Percentiles rank a stretch among this genome's conserved stretches.
phyloP scores from a whole-genome alignment of 2,329 filamentous ascomycete genomes.

The Capronia americana region DNA sequence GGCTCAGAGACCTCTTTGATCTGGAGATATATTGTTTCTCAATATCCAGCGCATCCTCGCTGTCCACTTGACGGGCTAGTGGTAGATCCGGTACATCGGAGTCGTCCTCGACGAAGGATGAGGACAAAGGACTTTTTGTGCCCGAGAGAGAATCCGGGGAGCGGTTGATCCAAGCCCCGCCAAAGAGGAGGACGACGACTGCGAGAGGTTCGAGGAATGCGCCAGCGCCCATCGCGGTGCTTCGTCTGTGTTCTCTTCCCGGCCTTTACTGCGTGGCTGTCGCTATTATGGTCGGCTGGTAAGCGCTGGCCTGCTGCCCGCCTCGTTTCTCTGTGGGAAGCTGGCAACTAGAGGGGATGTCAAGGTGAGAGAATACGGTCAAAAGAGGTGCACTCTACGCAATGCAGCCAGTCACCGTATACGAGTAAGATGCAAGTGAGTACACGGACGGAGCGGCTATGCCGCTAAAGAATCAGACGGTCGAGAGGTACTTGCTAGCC shows the following conservation, averaged over 20 bases:
- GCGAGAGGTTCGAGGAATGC: constrained; percentile 67
- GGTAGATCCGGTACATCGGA: constrained; percentile 26
- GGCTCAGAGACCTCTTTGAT: constrained; percentile 45
- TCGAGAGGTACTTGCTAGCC: constrained; percentile 1
- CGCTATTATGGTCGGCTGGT: background rate
- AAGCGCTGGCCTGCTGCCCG: background rate
- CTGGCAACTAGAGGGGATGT: background rate
- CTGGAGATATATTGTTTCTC: constrained; percentile 29
- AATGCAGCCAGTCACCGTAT: background rate
- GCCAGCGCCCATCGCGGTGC: constrained; percentile 58
- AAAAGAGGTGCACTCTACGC: background rate
- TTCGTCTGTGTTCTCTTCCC: background rate
- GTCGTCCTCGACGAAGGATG: constrained; percentile 27
- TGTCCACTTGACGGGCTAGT: constrained; percentile 19
- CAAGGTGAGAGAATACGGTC: background rate
- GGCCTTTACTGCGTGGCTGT: background rate
- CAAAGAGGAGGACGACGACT: constrained; percentile 65
- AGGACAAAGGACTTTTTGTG: constrained; percentile 22
- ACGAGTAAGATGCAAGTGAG: background rate
- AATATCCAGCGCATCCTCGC: constrained; percentile 26
- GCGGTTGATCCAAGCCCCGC: constrained; percentile 68
- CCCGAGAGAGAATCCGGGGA: constrained; percentile 47
- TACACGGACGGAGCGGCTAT: background rate
- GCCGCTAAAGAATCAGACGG: background rate
- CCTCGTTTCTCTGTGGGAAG: background rate